phyloP scores from a whole-genome alignment of 2,329 filamentous ascomycete species.

The Aspergillus sp. region DNA sequence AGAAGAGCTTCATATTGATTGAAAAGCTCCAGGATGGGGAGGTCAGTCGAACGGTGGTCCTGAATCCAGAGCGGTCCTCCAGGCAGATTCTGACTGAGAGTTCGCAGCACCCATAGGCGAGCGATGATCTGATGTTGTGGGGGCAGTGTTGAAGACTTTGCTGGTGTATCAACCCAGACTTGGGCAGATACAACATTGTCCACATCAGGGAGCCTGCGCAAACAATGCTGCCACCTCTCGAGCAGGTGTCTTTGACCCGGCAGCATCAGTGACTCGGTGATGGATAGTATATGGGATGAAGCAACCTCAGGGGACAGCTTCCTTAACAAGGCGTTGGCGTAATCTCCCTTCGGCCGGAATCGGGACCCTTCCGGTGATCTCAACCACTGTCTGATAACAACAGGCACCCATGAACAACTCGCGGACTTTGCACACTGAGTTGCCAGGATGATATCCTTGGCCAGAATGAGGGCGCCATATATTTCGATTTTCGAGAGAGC shows the following conservation, averaged over 20 bases:
- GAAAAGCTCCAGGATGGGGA: conserved; percentile 23
- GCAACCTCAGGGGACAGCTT: conserved; percentile 24
- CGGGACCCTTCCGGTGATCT: conserved; percentile 8
- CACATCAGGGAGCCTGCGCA: conserved; percentile 21
- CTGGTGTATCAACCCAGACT: conserved; percentile 24
- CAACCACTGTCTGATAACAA: conserved; percentile 29
- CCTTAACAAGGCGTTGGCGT: conserved; percentile 20
- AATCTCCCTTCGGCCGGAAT: conserved; percentile 7
- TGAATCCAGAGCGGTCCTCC: conserved; percentile 20
- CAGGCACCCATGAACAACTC: conserved; percentile 21
- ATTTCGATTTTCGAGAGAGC: conserved; percentile 20
- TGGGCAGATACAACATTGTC: conserved; percentile 21
- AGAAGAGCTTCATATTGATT: conserved; percentile 26
- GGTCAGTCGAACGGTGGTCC: conserved; percentile 18
- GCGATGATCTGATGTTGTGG: conserved; percentile 29
- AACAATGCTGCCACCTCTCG: conserved; percentile 30
- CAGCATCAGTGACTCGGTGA: conserved; percentile 33
- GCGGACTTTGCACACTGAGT: conserved; percentile 19
- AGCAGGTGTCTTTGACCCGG: conserved; percentile 21
- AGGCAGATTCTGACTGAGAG: conserved; percentile 22
- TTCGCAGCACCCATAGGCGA: conserved; percentile 33
- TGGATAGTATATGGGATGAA: conserved; percentile 27
- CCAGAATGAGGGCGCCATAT: conserved; percentile 19
- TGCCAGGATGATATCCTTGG: conserved; percentile 30
- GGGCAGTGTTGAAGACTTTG: conserved; percentile 4